A percentile compares a stretch with the other conserved stretches of the same genome.
These are phyloP conservation scores for Hirsutella thompsonii DNA, from an alignment of 2,329 filamentous ascomycete species.

Conservation along the genomic window DNA sequence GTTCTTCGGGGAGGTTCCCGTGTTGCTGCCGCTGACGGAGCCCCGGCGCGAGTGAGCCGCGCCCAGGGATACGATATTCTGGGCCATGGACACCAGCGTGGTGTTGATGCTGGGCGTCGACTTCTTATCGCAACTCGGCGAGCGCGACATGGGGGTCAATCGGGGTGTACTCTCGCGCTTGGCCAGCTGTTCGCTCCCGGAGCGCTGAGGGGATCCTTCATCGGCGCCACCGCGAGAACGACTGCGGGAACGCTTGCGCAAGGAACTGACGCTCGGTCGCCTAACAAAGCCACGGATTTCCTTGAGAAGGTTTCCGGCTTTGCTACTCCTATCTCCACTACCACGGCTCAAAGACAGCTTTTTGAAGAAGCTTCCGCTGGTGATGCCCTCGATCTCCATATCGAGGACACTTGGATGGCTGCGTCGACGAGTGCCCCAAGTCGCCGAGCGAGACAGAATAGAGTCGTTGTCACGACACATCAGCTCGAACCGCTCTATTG, in stretches of 20 bases:
- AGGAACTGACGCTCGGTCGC: conserved; percentile 29
- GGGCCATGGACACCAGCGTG: conserved; percentile 41
- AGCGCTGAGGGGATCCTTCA: conserved; percentile 14
- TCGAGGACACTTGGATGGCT: conserved; percentile 49
- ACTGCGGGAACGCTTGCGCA: conserved; percentile 34
- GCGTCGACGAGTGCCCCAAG: conserved; percentile 55
- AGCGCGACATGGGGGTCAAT: conserved; percentile 37
- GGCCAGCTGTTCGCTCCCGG: conserved; percentile 17
- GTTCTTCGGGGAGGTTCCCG: conserved; percentile 40
- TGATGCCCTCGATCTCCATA: conserved; percentile 39
- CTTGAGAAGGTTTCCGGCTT: conserved; percentile 35
- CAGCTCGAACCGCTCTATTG: conserved; percentile 38
- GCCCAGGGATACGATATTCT: conserved; percentile 41
- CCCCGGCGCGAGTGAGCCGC: conserved; percentile 43
- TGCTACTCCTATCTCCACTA: conserved; percentile 22
- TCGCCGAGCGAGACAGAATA: conserved; percentile 49
- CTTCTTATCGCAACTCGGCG: conserved; percentile 39
- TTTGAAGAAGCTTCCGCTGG: conserved; percentile 49
- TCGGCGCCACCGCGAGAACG: conserved; percentile 9
- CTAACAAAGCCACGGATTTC: conserved; percentile 36
- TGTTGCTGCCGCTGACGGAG: conserved; percentile 41
- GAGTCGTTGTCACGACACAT: conserved; percentile 44
- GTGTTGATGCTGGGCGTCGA: conserved; percentile 45
- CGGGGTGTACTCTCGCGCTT: conserved; percentile 29
- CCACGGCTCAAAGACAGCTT: conserved; percentile 42